Evolutionary conservation across 768 basidiomycete species (phyloP).

Genomic region (Psilocybe tampanensis): DNA sequence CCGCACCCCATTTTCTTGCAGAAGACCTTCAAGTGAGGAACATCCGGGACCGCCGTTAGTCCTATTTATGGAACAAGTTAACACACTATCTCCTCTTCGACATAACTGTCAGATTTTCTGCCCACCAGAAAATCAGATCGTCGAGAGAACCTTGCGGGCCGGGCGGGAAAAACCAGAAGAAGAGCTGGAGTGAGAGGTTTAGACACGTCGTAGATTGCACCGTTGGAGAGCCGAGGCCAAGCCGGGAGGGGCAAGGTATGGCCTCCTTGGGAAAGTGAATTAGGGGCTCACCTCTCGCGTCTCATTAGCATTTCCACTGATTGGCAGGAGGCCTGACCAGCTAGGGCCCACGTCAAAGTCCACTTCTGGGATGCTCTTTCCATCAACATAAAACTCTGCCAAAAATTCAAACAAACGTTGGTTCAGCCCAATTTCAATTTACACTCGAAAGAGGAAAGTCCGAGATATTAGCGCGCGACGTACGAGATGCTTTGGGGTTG

Average conservation of each 20-base stretch:
- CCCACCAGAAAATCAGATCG: constrained; percentile 75
- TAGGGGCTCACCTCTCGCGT: constrained; percentile 56
- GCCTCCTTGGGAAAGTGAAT: neutral
- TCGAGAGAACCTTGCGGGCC: constrained; percentile 71
- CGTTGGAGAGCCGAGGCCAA: no score
- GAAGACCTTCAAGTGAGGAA: constrained; percentile 68
- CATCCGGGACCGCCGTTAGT: constrained; percentile 84
- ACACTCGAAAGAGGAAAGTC: no score
- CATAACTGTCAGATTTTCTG: neutral
- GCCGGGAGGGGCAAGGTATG: neutral
- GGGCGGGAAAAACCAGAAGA: constrained; percentile 87
- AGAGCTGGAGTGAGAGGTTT: constrained; percentile 55
- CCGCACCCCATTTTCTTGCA: constrained; percentile 74
- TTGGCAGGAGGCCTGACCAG: constrained; percentile 76
- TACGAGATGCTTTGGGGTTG: constrained; percentile 66
- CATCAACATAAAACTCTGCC: constrained; percentile 72
- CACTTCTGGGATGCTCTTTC: constrained; percentile 64
- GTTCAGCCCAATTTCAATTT: neutral
- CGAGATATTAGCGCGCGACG: neutral
- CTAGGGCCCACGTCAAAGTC: constrained; percentile 76
- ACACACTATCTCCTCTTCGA: neutral
- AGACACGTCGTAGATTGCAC: neutral
- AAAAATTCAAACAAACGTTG: neutral
- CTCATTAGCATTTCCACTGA: constrained; percentile 60
- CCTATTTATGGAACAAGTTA: constrained; percentile 39